Base-by-base conservation (phyloP, 257 asterid species). In the Salvia miltiorrhiza region DNA sequence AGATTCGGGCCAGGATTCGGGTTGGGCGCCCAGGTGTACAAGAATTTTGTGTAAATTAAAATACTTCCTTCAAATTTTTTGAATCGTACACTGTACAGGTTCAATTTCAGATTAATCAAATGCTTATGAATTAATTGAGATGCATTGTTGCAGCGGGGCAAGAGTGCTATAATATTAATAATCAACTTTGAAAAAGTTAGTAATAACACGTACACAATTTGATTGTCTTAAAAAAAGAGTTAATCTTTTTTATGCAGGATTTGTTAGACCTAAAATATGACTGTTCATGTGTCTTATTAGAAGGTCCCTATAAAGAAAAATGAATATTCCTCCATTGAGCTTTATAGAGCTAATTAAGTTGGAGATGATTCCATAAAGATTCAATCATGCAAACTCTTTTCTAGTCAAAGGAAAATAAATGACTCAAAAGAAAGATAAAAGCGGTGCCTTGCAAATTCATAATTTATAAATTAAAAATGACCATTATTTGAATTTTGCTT, bases 371-470 rank as follows among this genome's bases (percentile, higher is more conserved):
- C 77, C 70, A 24, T 60, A 58, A 52, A 67, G 70, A 69, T 19
- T 40, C 74, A 74, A 67, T 67, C 70, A 59, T 67, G 70, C 74
- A 58, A 24, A 28, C 35, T 19, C 30, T 28, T 48, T 58, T 74
- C 1, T 26, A 49, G 78, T 56, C 70, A 67, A 59, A 67, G 59
- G 32, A 57, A 74, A 67, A 37, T 74, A 53, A 57, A 13, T 49
- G 60, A 39, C 73, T 28, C 54, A 24, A 21, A 73, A 73, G 63
- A 47, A 57, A 54, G 16, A 60, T 48, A 58, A 65, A n/a, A 49
- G 37, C 21, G n/a, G 32, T 28, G 71, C 59, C 54, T 33, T 54
- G 69, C n/a, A 9, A 23, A 20, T 24, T 33, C 33, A 33, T 55
- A 41, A 16, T 19, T 16, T 13, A 1, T 14, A 41, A 2, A 30